Evolutionary conservation across 2,329 filamentous ascomycete genomes (phyloP).

Genomic region (Xylaria sp.): DNA sequence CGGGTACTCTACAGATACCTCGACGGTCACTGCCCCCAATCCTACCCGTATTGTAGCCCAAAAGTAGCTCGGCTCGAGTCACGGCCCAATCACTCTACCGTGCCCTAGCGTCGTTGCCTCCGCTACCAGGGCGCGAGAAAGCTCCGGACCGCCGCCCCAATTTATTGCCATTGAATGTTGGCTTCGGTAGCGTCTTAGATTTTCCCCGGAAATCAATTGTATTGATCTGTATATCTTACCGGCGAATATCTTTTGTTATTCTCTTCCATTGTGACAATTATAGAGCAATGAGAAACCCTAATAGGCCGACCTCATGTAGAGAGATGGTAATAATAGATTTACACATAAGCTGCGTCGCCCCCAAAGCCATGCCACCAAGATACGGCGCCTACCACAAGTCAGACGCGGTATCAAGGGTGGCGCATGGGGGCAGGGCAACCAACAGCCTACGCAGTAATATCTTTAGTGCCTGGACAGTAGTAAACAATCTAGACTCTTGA

Average conservation of each 20-base stretch:
- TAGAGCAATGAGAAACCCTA: not conserved
- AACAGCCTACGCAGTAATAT: not conserved
- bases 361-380: not conserved
- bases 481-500: constrained; percentile 9
- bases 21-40: not conserved
- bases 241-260: not conserved
- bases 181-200: too few relatives aligned
- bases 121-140: not conserved
- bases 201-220: not conserved
- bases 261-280: not conserved
- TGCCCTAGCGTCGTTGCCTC: constrained; percentile 4
- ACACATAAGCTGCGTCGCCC: not conserved
- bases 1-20: not conserved
- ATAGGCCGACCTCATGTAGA: not conserved
- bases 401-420: not conserved
- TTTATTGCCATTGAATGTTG: too few relatives aligned
- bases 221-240: too few relatives aligned
- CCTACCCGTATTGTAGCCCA: not conserved
- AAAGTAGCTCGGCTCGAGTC: constrained; percentile 17
- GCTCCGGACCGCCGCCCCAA: constrained; percentile 4
- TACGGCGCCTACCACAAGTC: not conserved
- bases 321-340: not conserved
- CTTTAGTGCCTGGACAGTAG: not conserved
- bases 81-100: constrained; percentile 15
- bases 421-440: not conserved